Evolutionary conservation across 1,139 yeast species (phyloP), one percentile per base, ranked within the genome.

Genomic region (Yamadazyma songkhlaensis): DNA sequence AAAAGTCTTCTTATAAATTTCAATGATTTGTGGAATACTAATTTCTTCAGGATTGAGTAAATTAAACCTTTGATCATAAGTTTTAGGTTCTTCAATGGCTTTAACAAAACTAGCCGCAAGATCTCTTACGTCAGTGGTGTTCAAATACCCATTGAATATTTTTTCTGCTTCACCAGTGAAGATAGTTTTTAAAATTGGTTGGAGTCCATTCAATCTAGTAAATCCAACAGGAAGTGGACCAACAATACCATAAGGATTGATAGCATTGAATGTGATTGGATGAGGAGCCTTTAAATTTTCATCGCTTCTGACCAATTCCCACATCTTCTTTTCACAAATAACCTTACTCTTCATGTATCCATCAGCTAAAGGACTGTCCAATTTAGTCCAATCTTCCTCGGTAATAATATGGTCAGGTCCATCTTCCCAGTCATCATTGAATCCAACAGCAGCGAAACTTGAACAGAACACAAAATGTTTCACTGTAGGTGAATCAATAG

Each of bases 391-490:
- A 27, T 14, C 29, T 6, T 23, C 15, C 7, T 43, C 46, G 29
- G 34, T 32, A 13, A 39, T 27, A 12, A 41, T 26, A 3, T 30
- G 13, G 9, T 31, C 44, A 17, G 20, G 20, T 17, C 20, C 20
- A 17, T 43, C 41, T 2, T 39, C 38, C 28, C 28, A 33, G 2
- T 31, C 20, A 8, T 33, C 40, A 31, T 25, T 31, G 24, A 26
- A 35, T 6, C 37, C 39, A 31, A 46, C 43, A 9, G 58, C 49
- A 12, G 50, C 59, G 34, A 39, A 43, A 9, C 55, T 53, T 3
- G 60, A 54, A 8, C 57, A 52, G 30, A 46, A 34, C 1, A 55
- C 51, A 17, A 57, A 49, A 21, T 47, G 47, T 29, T 49, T 50
- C 33, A 57, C 50, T 1, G 43, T 25, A 9, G 49, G 50, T 27